Percentiles rank a stretch among this genome's conserved stretches.
Evolutionary conservation across 345 rosid species (phyloP).

Genomic region (Isatis tinctoria): DNA sequence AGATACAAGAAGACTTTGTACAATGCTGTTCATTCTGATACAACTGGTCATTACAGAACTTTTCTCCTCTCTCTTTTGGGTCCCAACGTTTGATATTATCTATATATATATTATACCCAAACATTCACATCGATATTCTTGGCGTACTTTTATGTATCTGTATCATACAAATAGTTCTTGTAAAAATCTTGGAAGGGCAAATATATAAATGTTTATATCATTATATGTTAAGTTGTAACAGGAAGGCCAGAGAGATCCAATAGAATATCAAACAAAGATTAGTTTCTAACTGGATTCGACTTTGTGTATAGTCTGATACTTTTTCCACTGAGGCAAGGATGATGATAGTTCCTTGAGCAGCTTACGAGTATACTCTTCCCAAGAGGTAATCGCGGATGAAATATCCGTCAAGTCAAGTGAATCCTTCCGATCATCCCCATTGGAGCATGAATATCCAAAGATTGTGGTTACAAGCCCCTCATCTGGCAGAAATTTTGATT

Average conservation of each 20-base stretch:
- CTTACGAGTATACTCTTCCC: constrained; percentile 46
- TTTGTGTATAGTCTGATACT: constrained; percentile 40
- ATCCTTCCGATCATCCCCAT: not conserved
- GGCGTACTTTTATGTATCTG: not conserved
- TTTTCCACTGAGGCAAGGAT: constrained; percentile 65
- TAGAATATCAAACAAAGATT: not conserved
- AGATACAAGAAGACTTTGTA: constrained; percentile 45
- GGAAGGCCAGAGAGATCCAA: not conserved
- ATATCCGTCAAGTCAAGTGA: constrained; percentile 40
- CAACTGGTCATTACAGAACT: constrained; percentile 49
- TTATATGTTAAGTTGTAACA: too few relatives aligned
- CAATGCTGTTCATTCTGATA: constrained; percentile 56
- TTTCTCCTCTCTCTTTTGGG: constrained; percentile 61
- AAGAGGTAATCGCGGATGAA: constrained; percentile 39
- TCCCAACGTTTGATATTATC: constrained; percentile 18
- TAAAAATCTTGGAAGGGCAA: not conserved
- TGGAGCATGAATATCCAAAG: constrained; percentile 17
- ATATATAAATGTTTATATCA: not conserved
- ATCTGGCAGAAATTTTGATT: constrained; percentile 40
- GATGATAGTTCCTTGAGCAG: constrained; percentile 39
- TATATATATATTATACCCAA: not conserved
- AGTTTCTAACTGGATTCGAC: constrained; percentile 1
- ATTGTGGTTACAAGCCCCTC: constrained; percentile 28
- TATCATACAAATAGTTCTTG: not conserved
- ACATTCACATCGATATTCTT: not conserved